Base-by-base conservation (phyloP, 2,329 filamentous ascomycete genomes). In the Venturia nashicola region DNA sequence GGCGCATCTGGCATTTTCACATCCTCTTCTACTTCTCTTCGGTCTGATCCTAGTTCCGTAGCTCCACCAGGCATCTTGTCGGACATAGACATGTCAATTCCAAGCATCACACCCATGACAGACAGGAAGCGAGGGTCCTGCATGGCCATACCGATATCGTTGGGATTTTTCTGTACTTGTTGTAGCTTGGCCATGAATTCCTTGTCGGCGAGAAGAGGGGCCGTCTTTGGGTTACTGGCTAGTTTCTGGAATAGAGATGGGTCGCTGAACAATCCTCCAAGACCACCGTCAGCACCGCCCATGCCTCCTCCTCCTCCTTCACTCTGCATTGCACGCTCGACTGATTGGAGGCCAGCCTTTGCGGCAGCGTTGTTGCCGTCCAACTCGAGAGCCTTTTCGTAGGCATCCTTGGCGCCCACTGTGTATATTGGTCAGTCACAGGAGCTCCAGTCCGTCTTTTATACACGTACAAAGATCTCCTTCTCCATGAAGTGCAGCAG, bases 251-350 rank as follows among this genome's bases (percentile, higher is more conserved):
- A 82, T 69, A 99, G 79, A 72, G 91, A 85, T 20, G 94, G 94
- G 75, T 99, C 95, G 74, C 85, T 93, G 82, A 99, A 97, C 83
- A 99, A 92, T 73, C 86, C 84, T 69, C 89, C 90, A n/a, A 99
- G 80, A 57, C 91, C 91, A 63, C 83, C 89, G 44, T 80, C 82
- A 8, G 89, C 87, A 71, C 92, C 87, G 62, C 83, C 73, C 65
- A 82, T 83, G 69, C 86, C 84, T n/a, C 76, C 83, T 70, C 77
- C 77, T 27, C 4, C 27, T 27, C 84, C 85, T 74, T 94, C 90
- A 32, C 85, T 82, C 69, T 96, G 86, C 75, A 99, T 92, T 27
- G 93, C 92, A 70, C 91, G 87, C 77, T 94, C 85, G 54, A 97
- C 92, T 48, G 90, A 84, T 12, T 88, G 86, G 59, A 96, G 80